Evolutionary conservation across 129 eudicot genomes (phyloP), one percentile per base, ranked within the genome.

Genomic region (Helichrysum umbraculigerum): DNA sequence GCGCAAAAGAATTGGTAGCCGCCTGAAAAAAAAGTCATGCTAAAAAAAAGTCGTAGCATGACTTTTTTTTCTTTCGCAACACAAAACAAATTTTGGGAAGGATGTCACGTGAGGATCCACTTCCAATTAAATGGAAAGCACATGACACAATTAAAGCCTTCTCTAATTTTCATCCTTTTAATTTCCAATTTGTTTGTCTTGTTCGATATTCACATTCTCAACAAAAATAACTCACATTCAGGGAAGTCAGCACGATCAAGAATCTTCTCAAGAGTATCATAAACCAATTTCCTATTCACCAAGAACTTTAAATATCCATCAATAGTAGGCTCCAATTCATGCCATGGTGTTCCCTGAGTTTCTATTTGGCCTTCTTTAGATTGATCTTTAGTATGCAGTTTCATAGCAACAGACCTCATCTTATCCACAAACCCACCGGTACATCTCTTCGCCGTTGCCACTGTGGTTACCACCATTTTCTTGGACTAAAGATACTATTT

Each of bases 371-470:
- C 98, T 58, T 89, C 98, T 54, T 81, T 94, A 5, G 98, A 86
- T 72, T 94, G 98, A 70, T 94, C 97, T 76, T 52, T 91, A 0
- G 86, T 87, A 70, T 94, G 98, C 83, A 91, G 54, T 78, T 86
- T 94, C 98, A 94, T 91, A 19, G 98, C 98, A 70, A 94, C 97
- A 30, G 86, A 81, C 39, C 98, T 94, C 98, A 94, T 94, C 83
- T 94, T 97, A 88, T 91, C 98, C 74, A 94, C 96, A 84, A 94
- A 94, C 71, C 93, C 97, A 77, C 92, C 97, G 44, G 88, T 85
- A 1, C 52, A 84, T 87, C 83, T 81, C 83, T 87, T 87, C 9
- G 84, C 5, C 21, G 41, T 65, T 16, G 75, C 50, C 6, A 44
- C 17, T 12, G 81, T 65, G 32, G 78, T 76, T 64, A 79, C 81